Percentiles rank a stretch among this genome's conserved stretches.
Conservation (phyloP, 352 stramenopile genomes). For the Halophytophthora polymorphica region DNA sequence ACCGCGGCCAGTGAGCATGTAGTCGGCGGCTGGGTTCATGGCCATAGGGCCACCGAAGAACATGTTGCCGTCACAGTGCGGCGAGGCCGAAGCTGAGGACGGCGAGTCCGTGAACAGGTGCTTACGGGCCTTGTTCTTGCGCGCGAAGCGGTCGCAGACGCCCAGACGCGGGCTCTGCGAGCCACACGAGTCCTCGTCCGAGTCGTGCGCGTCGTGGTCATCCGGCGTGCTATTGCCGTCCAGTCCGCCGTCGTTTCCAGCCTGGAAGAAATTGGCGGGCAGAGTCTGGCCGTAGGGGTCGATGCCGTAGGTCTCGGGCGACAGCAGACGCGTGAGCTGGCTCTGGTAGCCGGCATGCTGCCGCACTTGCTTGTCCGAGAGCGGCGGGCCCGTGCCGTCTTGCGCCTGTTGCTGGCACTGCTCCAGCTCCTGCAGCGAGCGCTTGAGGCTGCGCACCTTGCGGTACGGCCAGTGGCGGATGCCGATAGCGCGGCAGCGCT, state of each 20-base stretch:
- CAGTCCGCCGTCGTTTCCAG: constrained; percentile 7
- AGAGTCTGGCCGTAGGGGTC: constrained; percentile 57
- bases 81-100: constrained; percentile 30
- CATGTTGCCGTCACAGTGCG: constrained; percentile 25
- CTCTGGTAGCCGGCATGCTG: constrained; percentile 65
- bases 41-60: constrained; percentile 32
- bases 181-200: constrained; percentile 48
- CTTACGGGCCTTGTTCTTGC: constrained; percentile 38
- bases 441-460: constrained; percentile 59
- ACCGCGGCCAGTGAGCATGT: constrained; percentile 12
- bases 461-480: constrained; percentile 66
- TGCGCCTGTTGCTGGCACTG: constrained; percentile 59
- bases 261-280: constrained; percentile 31
- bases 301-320: constrained; percentile 78
- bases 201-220: constrained; percentile 46
- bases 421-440: constrained; percentile 53
- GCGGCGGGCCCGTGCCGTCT: constrained; percentile 32
- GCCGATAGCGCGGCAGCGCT: constrained; percentile 51
- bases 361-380: constrained; percentile 77
- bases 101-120: constrained; percentile 46
- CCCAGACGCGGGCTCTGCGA: constrained; percentile 30
- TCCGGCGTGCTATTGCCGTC: constrained; percentile 30
- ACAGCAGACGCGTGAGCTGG: constrained; percentile 76
- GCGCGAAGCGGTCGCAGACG: constrained; percentile 19
- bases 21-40: constrained; percentile 21